Conservation (phyloP, 768 basidiomycete species). For the Inosperma sp. region DNA sequence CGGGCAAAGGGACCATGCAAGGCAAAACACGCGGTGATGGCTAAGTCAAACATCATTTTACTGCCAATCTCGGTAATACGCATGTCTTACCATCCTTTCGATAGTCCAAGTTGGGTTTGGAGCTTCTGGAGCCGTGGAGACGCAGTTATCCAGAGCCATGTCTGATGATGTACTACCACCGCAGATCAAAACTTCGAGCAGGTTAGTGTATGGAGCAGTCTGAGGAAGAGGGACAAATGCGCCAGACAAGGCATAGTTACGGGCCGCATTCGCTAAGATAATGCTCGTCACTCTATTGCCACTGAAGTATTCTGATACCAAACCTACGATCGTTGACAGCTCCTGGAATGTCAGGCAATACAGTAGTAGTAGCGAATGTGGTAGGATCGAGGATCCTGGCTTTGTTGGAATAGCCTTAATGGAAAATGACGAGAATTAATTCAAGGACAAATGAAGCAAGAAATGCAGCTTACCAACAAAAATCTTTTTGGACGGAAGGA, state of each 20-base stretch:
- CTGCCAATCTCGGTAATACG: neutral
- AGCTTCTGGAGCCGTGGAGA: slow-evolving; percentile 61
- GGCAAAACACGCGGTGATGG: slow-evolving; percentile 50
- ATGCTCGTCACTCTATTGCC: neutral
- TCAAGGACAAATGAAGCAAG: neutral
- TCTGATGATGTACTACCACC: no score
- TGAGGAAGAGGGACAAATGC: no score
- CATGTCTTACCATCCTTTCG: no score
- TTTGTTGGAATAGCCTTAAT: slow-evolving; percentile 71
- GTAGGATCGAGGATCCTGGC: no score
- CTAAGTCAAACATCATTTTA: slow-evolving; percentile 1
- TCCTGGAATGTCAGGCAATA: slow-evolving; percentile 69
- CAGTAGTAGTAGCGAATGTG: slow-evolving; percentile 54
- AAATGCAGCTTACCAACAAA: slow-evolving; percentile 43
- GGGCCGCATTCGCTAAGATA: slow-evolving; percentile 50
- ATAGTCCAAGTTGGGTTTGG: slow-evolving; percentile 57
- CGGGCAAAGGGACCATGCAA: no score
- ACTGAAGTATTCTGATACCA: neutral
- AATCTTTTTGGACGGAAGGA: slow-evolving; percentile 73
- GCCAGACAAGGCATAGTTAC: slow-evolving; percentile 83
- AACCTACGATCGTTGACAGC: slow-evolving; percentile 49
- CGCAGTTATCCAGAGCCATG: no score
- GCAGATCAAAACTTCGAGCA: slow-evolving; percentile 61
- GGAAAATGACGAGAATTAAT: neutral
- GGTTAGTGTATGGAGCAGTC: slow-evolving; percentile 70